Evolutionary conservation across 75 land plant genomes (phyloP).

Genomic region (Cryptomeria japonica): DNA sequence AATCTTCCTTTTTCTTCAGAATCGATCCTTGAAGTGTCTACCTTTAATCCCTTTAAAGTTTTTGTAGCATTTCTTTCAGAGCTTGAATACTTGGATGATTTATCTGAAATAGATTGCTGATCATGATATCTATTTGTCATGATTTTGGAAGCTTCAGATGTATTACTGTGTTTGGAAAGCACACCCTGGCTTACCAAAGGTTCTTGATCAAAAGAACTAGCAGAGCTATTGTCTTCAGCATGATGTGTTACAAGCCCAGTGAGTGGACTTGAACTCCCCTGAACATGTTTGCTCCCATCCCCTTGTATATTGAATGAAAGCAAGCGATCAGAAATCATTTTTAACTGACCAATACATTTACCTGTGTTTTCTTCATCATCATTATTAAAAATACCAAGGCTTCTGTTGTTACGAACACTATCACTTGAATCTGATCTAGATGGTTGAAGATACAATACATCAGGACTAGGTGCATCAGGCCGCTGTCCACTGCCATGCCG

Average conservation of each 20-base stretch:
- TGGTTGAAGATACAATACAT: constrained; percentile 18
- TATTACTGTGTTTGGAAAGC: constrained; percentile 12
- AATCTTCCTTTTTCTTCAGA: constrained; percentile 35
- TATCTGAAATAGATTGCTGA: constrained; percentile 17
- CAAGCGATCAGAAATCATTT: background rate
- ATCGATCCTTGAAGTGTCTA: constrained; percentile 20
- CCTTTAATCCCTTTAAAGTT: constrained; percentile 22
- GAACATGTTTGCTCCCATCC: constrained; percentile 18
- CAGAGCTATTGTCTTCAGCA: constrained; percentile 15
- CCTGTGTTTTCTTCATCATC: constrained; percentile 9
- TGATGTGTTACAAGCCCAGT: background rate
- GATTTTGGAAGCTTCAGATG: constrained; percentile 19
- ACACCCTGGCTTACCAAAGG: background rate
- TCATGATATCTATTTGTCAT: constrained; percentile 32
- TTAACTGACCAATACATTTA: background rate
- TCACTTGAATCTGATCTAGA: constrained; percentile 10
- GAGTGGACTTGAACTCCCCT: constrained; percentile 9
- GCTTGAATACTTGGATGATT: constrained; percentile 2
- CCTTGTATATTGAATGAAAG: background rate
- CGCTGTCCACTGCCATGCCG: constrained; percentile 82
- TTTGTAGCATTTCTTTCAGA: constrained; percentile 21
- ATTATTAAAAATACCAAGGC: background rate
- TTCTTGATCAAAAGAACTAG: constrained; percentile 2
- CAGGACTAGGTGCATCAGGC: constrained; percentile 69
- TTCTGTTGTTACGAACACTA: background rate